Percentiles rank a stretch among this genome's conserved stretches.
Evolutionary conservation across 805 yeast species (phyloP).

Genomic region (Wickerhamomyces sydowiorum): DNA sequence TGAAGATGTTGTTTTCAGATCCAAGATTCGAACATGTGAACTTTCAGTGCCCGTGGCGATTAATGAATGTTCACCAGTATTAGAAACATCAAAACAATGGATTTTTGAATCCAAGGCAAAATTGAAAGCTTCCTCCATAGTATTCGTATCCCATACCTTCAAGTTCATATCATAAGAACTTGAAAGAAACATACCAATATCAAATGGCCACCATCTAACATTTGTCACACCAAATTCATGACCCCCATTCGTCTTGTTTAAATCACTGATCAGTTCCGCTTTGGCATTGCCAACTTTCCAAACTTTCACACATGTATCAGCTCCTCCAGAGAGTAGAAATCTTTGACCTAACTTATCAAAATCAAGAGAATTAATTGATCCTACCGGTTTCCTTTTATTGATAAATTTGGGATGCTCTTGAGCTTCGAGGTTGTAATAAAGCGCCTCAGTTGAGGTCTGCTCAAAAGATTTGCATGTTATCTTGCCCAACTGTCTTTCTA

Average conservation of each 20-base stretch:
- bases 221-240: constrained; percentile 73
- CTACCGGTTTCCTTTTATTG: constrained; percentile 5
- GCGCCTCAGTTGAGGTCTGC: constrained; percentile 17
- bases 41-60: constrained; percentile 71
- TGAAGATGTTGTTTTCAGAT: constrained; percentile 65
- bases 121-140: constrained; percentile 58
- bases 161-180: constrained; percentile 76
- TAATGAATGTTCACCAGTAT: constrained; percentile 39
- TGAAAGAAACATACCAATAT: constrained; percentile 79
- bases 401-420: constrained; percentile 18
- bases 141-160: constrained; percentile 75
- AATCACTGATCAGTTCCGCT: constrained; percentile 8
- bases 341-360: constrained; percentile 42
- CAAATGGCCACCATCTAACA: constrained; percentile 84
- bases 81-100: constrained; percentile 60
- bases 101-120: constrained; percentile 60
- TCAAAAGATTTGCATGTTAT: constrained; percentile 5
- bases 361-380: constrained; percentile 52
- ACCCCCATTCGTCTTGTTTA: constrained; percentile 27
- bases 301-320: constrained; percentile 60
- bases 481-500: constrained; percentile 11
- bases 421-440: constrained; percentile 16
- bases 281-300: constrained; percentile 45
- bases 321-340: constrained; percentile 63
- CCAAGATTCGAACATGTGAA: constrained; percentile 63